Evolutionary conservation across 306 rosid genomes (phyloP).

Genomic region (Comarum palustre): DNA sequence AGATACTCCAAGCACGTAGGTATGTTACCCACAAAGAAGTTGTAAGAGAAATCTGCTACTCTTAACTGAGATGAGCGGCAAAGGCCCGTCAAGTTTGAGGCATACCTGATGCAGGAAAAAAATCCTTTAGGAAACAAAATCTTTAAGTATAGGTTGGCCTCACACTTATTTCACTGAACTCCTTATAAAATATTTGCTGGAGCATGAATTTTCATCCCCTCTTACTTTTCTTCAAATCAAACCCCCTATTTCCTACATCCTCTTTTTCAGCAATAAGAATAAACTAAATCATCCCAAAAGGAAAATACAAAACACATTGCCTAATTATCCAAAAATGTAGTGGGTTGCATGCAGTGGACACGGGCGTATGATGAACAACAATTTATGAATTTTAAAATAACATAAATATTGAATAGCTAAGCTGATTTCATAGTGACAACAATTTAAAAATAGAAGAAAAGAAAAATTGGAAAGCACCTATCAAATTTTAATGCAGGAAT

Average conservation of each 20-base stretch:
- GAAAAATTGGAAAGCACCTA: not conserved
- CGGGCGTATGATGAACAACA: not conserved
- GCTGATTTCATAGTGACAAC: not conserved
- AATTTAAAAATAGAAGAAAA: not conserved
- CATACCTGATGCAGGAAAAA: slow-evolving; percentile 57
- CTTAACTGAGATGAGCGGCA: slow-evolving; percentile 62
- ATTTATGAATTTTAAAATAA: not conserved
- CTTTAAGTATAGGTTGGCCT: not conserved
- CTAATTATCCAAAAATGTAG: not conserved
- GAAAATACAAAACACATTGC: not conserved
- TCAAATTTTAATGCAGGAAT: not conserved
- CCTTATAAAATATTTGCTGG: not conserved
- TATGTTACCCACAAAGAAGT: slow-evolving; percentile 79
- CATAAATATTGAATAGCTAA: not conserved
- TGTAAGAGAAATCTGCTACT: slow-evolving; percentile 82
- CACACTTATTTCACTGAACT: not conserved
- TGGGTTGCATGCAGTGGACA: not conserved
- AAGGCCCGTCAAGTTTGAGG: slow-evolving; percentile 55
- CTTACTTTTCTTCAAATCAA: too few species aligned
- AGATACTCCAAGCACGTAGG: slow-evolving; percentile 84
- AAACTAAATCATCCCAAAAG: not conserved
- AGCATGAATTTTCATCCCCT: not conserved
- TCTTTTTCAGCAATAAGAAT: too few species aligned
- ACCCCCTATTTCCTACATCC: too few species aligned
- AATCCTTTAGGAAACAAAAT: slow-evolving; percentile 25